A percentile compares a stretch with the other conserved stretches of the same genome.
phyloP scores from a whole-genome alignment of 192 early-diverging fungal species.

The Dissophora globulifera region DNA sequence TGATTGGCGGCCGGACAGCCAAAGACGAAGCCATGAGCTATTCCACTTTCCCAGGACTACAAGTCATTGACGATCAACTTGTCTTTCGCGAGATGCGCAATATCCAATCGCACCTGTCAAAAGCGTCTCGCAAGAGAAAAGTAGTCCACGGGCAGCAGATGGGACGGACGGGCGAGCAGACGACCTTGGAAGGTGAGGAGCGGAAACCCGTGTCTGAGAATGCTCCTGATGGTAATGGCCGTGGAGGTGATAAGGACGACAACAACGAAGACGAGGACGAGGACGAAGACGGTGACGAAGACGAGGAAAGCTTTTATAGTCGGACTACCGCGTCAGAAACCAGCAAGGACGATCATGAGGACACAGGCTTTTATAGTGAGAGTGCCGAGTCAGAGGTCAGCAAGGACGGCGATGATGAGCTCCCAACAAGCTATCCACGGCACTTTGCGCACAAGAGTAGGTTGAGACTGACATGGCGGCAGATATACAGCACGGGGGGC shows the following conservation, averaged over 20 bases:
- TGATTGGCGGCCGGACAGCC: conserved; percentile 12
- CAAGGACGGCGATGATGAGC: no score
- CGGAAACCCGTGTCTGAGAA: no score
- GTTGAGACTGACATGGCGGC: conserved; percentile 23
- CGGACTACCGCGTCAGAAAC: no score
- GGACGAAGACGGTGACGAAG: conserved; percentile 1
- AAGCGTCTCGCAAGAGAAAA: neutral
- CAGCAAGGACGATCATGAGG: no score
- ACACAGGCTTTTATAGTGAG: no score
- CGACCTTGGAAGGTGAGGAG: neutral
- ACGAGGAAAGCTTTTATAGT: neutral
- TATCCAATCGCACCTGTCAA: neutral
- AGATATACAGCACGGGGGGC: conserved; percentile 35
- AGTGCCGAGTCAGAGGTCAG: no score
- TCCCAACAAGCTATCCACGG: no score
- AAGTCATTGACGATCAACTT: conserved; percentile 27
- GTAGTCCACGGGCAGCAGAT: neutral
- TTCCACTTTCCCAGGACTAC: conserved; percentile 28
- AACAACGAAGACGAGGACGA: neutral
- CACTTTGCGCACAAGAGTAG: conserved; percentile 20
- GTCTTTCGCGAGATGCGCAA: conserved; percentile 20
- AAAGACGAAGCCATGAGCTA: conserved; percentile 11
- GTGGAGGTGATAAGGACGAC: neutral
- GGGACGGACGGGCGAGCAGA: neutral
- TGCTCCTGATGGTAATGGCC: neutral